Percentiles rank a stretch among this genome's conserved stretches.
These are phyloP conservation scores for Phytophthora tentaculata DNA, from an alignment of 352 stramenopile species.

Conservation along the genomic window DNA sequence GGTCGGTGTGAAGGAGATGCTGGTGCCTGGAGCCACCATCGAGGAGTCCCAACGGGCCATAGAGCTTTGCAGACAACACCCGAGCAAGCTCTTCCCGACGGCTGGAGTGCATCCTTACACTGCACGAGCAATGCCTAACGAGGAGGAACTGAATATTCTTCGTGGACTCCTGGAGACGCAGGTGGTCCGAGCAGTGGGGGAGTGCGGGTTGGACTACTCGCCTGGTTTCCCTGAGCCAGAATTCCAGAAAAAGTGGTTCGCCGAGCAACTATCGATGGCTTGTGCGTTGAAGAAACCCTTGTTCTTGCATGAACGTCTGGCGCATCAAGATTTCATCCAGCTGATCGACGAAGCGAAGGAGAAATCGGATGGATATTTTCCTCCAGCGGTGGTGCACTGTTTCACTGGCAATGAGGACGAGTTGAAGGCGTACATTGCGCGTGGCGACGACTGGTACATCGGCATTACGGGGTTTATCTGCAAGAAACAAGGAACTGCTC, in stretches of 20 bases:
- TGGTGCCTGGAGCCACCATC: constrained; percentile 76
- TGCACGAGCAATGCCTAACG: constrained; percentile 45
- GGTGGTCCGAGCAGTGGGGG: constrained; percentile 61
- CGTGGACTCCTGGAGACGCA: constrained; percentile 39
- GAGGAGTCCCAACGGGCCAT: constrained; percentile 68
- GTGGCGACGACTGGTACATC: constrained; percentile 85
- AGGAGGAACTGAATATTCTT: constrained; percentile 45
- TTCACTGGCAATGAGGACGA: constrained; percentile 87
- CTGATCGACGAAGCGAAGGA: constrained; percentile 64
- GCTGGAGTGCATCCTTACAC: constrained; percentile 84
- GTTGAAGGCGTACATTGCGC: constrained; percentile 71
- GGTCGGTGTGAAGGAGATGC: constrained; percentile 69
- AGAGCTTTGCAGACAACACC: constrained; percentile 55
- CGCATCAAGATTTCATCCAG: constrained; percentile 75
- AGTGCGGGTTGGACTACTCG: constrained; percentile 86
- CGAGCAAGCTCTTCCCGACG: constrained; percentile 69
- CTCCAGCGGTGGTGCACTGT: constrained; percentile 88
- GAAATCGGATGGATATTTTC: constrained; percentile 47
- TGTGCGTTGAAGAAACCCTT: constrained; percentile 74
- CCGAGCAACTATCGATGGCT: constrained; percentile 64
- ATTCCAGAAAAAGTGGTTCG: constrained; percentile 74
- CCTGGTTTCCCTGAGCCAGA: constrained; percentile 53
- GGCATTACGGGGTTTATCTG: constrained; percentile 92
- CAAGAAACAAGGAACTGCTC: constrained; percentile 68
- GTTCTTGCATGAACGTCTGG: constrained; percentile 85